A percentile compares a stretch with the other conserved stretches of the same genome.
Evolutionary conservation across 768 basidiomycete genomes (phyloP).

Genomic region (Suillus placidus): DNA sequence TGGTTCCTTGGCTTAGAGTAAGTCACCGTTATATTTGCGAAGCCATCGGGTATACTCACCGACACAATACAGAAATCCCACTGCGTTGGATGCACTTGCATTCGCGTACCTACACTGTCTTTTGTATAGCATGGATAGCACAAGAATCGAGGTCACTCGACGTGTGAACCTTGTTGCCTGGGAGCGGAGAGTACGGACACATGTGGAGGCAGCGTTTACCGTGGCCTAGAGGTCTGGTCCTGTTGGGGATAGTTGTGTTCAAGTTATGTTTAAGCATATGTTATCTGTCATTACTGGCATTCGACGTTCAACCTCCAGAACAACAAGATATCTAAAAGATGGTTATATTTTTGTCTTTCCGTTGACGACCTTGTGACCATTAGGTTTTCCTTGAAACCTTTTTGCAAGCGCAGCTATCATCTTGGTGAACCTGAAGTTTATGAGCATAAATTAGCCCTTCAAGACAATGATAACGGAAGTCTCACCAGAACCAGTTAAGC

Average conservation of each 20-base stretch:
- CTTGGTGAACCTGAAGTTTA: slow-evolving; percentile 63
- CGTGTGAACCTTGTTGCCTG: slow-evolving; percentile 80
- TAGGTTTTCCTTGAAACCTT: slow-evolving; percentile 48
- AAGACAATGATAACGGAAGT: slow-evolving; percentile 9
- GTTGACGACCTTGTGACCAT: slow-evolving; percentile 18
- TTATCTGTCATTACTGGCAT: background rate
- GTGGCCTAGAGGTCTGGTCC: background rate
- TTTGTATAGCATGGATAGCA: slow-evolving; percentile 43
- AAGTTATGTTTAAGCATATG: background rate
- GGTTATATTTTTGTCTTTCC: slow-evolving; percentile 20
- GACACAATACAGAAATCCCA: slow-evolving; percentile 58
- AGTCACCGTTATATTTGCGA: slow-evolving; percentile 21
- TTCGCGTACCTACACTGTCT: slow-evolving; percentile 82
- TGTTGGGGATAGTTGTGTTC: background rate
- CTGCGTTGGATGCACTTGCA: slow-evolving; percentile 77
- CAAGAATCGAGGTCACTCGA: slow-evolving; percentile 67
- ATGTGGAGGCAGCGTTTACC: slow-evolving; percentile 57
- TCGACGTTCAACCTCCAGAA: background rate
- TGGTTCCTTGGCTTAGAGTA: slow-evolving; percentile 84
- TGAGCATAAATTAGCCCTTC: slow-evolving; percentile 2
- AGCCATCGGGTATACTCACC: slow-evolving; percentile 2
- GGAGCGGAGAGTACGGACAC: slow-evolving; percentile 68
- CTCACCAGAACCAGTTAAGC: slow-evolving; percentile 83
- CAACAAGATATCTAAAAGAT: background rate
- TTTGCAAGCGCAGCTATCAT: slow-evolving; percentile 70